Conservation (phyloP, 2,329 filamentous ascomycete genomes). For the Calonectria pseudoturangicola region DNA sequence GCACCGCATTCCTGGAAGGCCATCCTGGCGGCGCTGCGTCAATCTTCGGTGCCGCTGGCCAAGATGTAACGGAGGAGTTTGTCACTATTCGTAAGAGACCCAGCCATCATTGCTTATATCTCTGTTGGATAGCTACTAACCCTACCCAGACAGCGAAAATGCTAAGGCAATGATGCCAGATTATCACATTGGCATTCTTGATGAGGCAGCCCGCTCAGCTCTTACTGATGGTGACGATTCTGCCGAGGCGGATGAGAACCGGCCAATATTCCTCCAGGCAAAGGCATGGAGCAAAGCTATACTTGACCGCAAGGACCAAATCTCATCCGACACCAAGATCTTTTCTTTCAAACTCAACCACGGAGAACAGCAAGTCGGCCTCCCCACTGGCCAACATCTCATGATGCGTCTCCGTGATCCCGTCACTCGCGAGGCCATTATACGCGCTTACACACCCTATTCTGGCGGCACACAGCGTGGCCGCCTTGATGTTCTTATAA, state of each 20-base stretch:
- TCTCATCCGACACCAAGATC: constrained; percentile 87
- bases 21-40: constrained; percentile 92
- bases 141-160: constrained; percentile 85
- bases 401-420: constrained; percentile 88
- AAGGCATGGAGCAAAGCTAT: constrained; percentile 84
- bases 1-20: constrained; percentile 84
- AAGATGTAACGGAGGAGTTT: constrained; percentile 91
- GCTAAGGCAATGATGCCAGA: constrained; percentile 91
- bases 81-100: constrained; percentile 87
- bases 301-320: constrained; percentile 78
- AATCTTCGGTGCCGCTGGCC: constrained; percentile 87
- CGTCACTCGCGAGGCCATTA: constrained; percentile 81
- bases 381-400: constrained; percentile 90
- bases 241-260: constrained; percentile 64
- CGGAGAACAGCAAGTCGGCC: constrained; percentile 79
- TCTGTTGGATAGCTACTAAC: constrained; percentile 51
- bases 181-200: constrained; percentile 89
- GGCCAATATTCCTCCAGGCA: constrained; percentile 81
- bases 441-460: constrained; percentile 91
- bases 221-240: constrained; percentile 66
- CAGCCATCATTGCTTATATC: not conserved
- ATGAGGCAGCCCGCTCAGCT: constrained; percentile 72
- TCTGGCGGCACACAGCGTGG: constrained; percentile 78
- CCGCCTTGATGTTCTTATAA: constrained; percentile 84
- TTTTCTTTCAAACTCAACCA: constrained; percentile 89